These are phyloP conservation scores for Grosmannia serpens DNA, from an alignment of 2,329 filamentous ascomycete species.

Conservation along the genomic window DNA sequence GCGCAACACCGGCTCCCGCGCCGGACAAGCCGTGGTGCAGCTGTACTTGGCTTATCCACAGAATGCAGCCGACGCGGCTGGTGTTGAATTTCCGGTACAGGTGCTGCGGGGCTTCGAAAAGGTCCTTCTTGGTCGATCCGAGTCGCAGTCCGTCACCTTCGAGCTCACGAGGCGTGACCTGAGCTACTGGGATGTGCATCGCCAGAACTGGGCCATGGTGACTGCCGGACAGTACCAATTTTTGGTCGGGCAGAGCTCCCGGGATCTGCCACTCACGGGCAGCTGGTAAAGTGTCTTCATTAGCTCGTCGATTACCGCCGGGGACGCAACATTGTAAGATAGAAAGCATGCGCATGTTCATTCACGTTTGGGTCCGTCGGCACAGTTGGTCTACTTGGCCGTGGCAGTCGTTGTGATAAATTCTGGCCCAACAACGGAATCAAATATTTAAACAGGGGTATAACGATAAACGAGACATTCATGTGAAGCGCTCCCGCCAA, in stretches of 20 bases:
- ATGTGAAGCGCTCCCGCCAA: not conserved
- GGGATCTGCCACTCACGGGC: conserved; percentile 9
- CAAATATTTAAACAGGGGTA: not conserved
- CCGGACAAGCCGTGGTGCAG: conserved; percentile 34
- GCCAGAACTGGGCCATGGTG: conserved; percentile 35
- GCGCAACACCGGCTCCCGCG: conserved; percentile 37
- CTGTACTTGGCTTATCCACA: conserved; percentile 34
- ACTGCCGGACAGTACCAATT: conserved; percentile 12
- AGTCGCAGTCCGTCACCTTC: conserved; percentile 30
- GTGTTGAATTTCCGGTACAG: conserved; percentile 24
- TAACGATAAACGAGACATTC: not conserved
- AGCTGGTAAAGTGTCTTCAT: conserved; percentile 7
- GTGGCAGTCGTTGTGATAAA: not conserved
- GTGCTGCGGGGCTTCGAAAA: conserved; percentile 68
- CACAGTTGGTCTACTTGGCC: not conserved
- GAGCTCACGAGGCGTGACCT: conserved; percentile 39
- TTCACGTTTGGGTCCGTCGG: not conserved
- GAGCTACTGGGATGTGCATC: conserved; percentile 38
- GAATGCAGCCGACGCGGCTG: conserved; percentile 2
- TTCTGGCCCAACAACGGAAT: not conserved
- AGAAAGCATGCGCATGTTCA: too few relatives aligned
- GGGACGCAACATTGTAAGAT: not conserved
- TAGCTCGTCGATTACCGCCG: not conserved
- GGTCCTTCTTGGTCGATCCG: conserved; percentile 40
- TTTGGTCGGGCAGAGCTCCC: conserved; percentile 13